Percentiles rank a stretch among this genome's conserved stretches.
These are phyloP conservation scores for Nectriaceae sp. DNA, from an alignment of 2,329 filamentous ascomycete genomes.

Conservation along the genomic window DNA sequence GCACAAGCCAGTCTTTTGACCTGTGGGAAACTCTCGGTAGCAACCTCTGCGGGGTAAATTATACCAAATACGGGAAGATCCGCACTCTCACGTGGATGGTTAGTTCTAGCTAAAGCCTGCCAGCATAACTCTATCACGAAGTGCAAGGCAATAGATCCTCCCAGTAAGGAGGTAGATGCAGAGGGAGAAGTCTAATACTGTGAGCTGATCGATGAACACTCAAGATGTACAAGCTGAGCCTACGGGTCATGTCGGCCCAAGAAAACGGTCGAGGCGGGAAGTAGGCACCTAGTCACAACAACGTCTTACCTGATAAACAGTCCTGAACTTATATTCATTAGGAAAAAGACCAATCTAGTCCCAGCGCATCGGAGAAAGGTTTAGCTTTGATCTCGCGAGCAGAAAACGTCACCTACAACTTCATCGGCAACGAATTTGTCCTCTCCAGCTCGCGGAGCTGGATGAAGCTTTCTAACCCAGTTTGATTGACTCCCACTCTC, in stretches of 20 bases:
- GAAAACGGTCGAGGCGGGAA: neutral
- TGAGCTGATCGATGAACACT: too few relatives aligned
- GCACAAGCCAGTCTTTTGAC: too few relatives aligned
- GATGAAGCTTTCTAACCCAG: constrained; percentile 20
- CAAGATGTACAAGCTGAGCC: neutral
- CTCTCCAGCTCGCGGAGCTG: constrained; percentile 17
- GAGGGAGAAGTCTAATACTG: too few relatives aligned
- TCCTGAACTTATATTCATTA: too few relatives aligned
- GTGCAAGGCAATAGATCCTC: too few relatives aligned
- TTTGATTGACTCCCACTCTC: neutral
- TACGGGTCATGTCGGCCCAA: neutral
- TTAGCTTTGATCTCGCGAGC: neutral
- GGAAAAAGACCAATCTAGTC: neutral
- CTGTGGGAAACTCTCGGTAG: too few relatives aligned
- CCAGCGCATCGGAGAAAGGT: neutral
- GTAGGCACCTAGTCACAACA: neutral
- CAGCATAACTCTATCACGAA: too few relatives aligned
- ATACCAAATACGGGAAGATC: too few relatives aligned
- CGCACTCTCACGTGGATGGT: too few relatives aligned
- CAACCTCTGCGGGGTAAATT: too few relatives aligned
- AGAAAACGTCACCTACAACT: constrained; percentile 9
- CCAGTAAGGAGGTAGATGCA: too few relatives aligned
- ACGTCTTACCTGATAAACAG: neutral
- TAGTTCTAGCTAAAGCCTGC: too few relatives aligned
- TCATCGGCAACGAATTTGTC: constrained; percentile 19